Evolutionary conservation across 768 basidiomycete species (phyloP).

Genomic region (Tulasnella sp.): DNA sequence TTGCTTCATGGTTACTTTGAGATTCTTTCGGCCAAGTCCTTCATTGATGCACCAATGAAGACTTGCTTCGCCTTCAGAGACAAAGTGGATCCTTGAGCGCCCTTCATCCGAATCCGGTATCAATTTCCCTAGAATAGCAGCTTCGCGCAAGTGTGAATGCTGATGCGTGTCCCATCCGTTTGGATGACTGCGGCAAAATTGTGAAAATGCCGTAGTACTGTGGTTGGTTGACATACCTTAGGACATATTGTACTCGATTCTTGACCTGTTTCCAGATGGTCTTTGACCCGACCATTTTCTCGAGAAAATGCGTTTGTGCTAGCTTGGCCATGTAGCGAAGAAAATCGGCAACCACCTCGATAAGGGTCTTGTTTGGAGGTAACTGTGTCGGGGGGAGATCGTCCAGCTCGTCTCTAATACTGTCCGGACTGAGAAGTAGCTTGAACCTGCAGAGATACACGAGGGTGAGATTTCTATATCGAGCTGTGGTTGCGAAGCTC

Average conservation of each 20-base stretch:
- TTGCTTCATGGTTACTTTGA: slow-evolving; percentile 15
- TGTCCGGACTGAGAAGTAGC: background rate
- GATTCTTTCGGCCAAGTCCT: slow-evolving; percentile 25
- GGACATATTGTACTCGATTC: background rate
- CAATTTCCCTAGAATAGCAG: slow-evolving; percentile 32
- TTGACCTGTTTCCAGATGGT: background rate
- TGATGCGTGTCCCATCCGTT: slow-evolving; percentile 38
- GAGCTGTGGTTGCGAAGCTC: too few relatives aligned
- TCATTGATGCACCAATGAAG: slow-evolving; percentile 36
- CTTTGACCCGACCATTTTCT: too few relatives aligned
- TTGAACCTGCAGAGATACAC: background rate
- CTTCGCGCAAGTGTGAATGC: slow-evolving; percentile 33
- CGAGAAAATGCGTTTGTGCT: background rate
- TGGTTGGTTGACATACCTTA: background rate
- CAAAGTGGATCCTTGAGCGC: slow-evolving; percentile 31
- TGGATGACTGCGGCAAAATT: slow-evolving; percentile 25
- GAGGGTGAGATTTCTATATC: too few relatives aligned
- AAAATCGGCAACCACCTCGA: slow-evolving; percentile 5
- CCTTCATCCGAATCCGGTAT: slow-evolving; percentile 29
- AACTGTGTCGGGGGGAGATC: background rate
- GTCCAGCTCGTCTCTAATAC: background rate
- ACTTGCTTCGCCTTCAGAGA: slow-evolving; percentile 43
- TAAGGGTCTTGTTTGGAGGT: background rate
- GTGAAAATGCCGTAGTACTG: background rate
- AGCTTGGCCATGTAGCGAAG: background rate